A percentile compares a stretch with the other conserved stretches of the same genome.
phyloP scores from a whole-genome alignment of 257 asterid genomes.

The Rehmannia glutinosa region DNA sequence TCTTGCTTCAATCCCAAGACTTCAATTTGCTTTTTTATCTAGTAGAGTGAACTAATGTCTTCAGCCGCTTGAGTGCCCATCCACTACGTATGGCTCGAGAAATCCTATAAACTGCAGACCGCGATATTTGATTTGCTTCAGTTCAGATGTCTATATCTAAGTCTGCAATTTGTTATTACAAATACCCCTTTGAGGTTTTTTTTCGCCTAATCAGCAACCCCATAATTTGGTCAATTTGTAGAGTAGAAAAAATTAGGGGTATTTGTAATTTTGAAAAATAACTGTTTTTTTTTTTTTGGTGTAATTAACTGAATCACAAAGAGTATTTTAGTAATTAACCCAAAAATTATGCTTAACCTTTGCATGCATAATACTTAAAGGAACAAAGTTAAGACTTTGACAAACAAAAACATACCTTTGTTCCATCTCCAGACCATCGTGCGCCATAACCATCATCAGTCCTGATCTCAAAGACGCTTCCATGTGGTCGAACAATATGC shows the following conservation, averaged over 20 bases:
- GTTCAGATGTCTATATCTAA: not conserved
- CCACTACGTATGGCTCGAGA: constrained; percentile 69
- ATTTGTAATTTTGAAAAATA: too few relatives aligned
- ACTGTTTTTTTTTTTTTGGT: too few relatives aligned
- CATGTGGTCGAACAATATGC: constrained; percentile 64
- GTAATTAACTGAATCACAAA: too few relatives aligned
- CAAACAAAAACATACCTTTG: constrained; percentile 34
- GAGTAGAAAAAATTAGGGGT: too few relatives aligned
- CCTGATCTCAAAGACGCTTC: constrained; percentile 69
- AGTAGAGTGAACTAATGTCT: constrained; percentile 52
- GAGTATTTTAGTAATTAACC: too few relatives aligned
- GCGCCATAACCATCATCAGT: constrained; percentile 69
- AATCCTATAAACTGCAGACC: constrained; percentile 78
- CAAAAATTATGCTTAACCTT: not conserved
- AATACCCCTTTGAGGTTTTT: too few relatives aligned
- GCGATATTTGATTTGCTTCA: not conserved
- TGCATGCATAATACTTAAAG: not conserved
- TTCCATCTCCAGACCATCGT: constrained; percentile 84
- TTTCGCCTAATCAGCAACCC: too few relatives aligned
- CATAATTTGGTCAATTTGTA: not conserved
- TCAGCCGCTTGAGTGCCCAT: constrained; percentile 70
- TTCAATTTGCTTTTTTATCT: too few relatives aligned
- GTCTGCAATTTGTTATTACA: too few relatives aligned
- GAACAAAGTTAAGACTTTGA: not conserved
- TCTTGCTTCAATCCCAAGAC: too few relatives aligned